phyloP scores from a whole-genome alignment of 1,284 basidiomycete genomes.

The Inonotus obliquus region DNA sequence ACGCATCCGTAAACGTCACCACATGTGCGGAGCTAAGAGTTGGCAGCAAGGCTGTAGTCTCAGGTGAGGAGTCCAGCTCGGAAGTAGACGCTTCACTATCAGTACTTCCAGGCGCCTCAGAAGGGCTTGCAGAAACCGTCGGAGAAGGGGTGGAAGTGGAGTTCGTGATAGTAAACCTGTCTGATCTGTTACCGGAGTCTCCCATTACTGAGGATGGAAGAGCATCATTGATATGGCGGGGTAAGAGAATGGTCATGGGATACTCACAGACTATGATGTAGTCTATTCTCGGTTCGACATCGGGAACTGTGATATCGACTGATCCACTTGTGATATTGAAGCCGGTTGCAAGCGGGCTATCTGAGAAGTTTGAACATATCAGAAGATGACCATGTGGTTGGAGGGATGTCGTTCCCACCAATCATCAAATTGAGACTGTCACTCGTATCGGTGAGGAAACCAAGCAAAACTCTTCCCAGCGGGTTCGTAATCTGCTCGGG shows the following conservation, averaged over 20 bases:
- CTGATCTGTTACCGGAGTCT: conserved; percentile 40
- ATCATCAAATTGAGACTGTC: conserved; percentile 15
- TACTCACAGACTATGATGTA: conserved; percentile 39
- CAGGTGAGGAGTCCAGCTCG: neutral
- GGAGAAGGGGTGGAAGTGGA: neutral
- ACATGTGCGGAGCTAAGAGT: neutral
- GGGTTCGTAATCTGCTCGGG: conserved; percentile 15
- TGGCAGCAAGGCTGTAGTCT: neutral
- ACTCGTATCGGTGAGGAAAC: conserved; percentile 18
- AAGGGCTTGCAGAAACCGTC: conserved; percentile 20
- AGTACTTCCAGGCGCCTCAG: neutral
- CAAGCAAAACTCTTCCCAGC: conserved; percentile 15
- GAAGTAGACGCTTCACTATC: neutral
- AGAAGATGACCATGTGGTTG: neutral
- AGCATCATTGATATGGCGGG: neutral
- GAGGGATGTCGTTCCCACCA: conserved; percentile 4
- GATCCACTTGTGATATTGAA: conserved; percentile 37
- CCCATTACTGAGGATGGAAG: conserved; percentile 32
- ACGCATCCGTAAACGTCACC: neutral
- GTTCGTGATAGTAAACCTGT: conserved; percentile 31
- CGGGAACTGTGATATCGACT: conserved; percentile 34
- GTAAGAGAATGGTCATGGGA: neutral
- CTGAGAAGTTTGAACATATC: conserved; percentile 24
- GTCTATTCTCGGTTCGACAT: conserved; percentile 24
- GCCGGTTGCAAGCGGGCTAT: conserved; percentile 36